A percentile compares a stretch with the other conserved stretches of the same genome.
phyloP scores from a whole-genome alignment of 176 grass and related monocot genomes.

The maize (Zea mays) region Zm-B73-REFERENCE-NAM-5.0 NC_050103.1:90687001-90687500 shows the following conservation, averaged over 20 bases:
- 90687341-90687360: conserved; percentile 54
- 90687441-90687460: conserved; percentile 9
- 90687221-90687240: conserved; percentile 13
- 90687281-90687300: conserved; percentile 89
- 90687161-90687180: too few relatives aligned
- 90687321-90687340: conserved; percentile 94
- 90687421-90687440: not conserved
- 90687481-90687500: conserved; percentile 56
- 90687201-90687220: not conserved
- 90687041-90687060: not conserved
- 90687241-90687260: conserved; percentile 4
- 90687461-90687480: not conserved
- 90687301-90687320: conserved; percentile 74
- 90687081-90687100: conserved; percentile 75
- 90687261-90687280: conserved; percentile 63
- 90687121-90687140: not conserved
- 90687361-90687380: not conserved
- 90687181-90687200: too few relatives aligned
- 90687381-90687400: too few relatives aligned
- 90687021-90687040: not conserved
- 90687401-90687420: not conserved
- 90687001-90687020: not conserved
- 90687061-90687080: conserved; percentile 41
- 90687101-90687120: conserved; percentile 73
- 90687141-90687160: not conserved